Conservation (phyloP, 495 filamentous ascomycete genomes). For the Cercophora scortea region DNA sequence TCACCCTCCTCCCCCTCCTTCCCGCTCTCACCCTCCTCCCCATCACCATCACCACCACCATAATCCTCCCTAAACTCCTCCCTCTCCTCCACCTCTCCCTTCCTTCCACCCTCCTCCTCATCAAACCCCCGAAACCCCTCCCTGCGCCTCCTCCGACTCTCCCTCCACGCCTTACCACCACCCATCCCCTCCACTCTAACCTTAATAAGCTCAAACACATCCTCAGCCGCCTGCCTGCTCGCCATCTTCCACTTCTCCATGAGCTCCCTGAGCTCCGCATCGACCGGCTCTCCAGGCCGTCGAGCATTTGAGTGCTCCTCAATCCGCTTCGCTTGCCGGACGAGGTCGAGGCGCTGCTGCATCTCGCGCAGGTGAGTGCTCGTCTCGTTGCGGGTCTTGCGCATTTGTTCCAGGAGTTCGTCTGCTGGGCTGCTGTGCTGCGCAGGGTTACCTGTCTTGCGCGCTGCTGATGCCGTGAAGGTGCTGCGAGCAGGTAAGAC, state of each 20-base stretch:
- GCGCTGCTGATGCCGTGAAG: too few relatives aligned
- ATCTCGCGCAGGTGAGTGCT: not conserved
- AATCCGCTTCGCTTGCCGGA: constrained; percentile 16
- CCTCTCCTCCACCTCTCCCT: not conserved
- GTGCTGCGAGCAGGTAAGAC: too few relatives aligned
- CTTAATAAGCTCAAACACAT: constrained; percentile 21
- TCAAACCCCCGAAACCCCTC: constrained; percentile 2
- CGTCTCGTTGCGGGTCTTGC: constrained; percentile 2
- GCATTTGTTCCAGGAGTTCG: constrained; percentile 1
- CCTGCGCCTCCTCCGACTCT: constrained; percentile 7
- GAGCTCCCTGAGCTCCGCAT: constrained; percentile 14
- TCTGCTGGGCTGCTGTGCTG: not conserved
- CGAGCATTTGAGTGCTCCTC: constrained; percentile 2
- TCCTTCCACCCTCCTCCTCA: not conserved
- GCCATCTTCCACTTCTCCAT: constrained; percentile 16
- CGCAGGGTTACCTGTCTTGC: too few relatives aligned
- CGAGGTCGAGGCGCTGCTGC: constrained; percentile 7
- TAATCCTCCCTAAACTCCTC: not conserved
- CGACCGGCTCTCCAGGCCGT: not conserved
- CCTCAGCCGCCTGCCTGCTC: constrained; percentile 20
- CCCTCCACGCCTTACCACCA: constrained; percentile 18
- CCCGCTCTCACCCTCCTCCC: not conserved
- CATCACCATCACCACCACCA: constrained; percentile 1
- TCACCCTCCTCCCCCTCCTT: constrained; percentile 2
- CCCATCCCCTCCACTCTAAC: constrained; percentile 21